Evolutionary conservation across 768 basidiomycete genomes (phyloP).

Genomic region (Lactifluus volemus): DNA sequence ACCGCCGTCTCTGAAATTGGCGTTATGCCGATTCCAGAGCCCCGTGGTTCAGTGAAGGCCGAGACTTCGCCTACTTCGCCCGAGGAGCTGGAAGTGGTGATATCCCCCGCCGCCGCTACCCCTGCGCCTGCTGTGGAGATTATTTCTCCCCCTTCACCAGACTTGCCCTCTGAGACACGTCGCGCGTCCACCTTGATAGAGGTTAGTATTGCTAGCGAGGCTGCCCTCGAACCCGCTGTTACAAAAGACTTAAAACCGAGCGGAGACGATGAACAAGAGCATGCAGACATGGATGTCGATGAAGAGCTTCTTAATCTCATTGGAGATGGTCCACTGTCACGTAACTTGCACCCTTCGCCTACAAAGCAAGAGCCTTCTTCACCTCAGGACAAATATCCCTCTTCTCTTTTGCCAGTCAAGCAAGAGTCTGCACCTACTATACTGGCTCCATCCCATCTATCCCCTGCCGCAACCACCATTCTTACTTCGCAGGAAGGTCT

Average conservation of each 20-base stretch:
- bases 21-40: background rate
- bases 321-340: conserved; percentile 31
- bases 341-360: conserved; percentile 13
- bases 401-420: background rate
- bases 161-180: background rate
- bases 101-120: background rate
- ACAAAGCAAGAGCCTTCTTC: conserved; percentile 2
- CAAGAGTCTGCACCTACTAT: conserved; percentile 6
- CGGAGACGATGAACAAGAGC: conserved; percentile 19
- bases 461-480: conserved; percentile 14
- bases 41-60: background rate
- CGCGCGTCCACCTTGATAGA: background rate
- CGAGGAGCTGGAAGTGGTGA: background rate
- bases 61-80: background rate
- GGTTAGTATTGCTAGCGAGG: background rate
- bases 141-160: background rate
- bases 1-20: background rate
- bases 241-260: background rate
- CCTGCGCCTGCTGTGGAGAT: background rate
- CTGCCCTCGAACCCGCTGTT: background rate
- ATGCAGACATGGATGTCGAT: conserved; percentile 47
- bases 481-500: conserved; percentile 33
- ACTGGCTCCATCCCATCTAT: conserved; percentile 8
- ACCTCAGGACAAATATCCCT: background rate
- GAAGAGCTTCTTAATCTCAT: conserved; percentile 63